Base-by-base conservation (phyloP, 805 yeast species). In the Candida lessepsii region DNA sequence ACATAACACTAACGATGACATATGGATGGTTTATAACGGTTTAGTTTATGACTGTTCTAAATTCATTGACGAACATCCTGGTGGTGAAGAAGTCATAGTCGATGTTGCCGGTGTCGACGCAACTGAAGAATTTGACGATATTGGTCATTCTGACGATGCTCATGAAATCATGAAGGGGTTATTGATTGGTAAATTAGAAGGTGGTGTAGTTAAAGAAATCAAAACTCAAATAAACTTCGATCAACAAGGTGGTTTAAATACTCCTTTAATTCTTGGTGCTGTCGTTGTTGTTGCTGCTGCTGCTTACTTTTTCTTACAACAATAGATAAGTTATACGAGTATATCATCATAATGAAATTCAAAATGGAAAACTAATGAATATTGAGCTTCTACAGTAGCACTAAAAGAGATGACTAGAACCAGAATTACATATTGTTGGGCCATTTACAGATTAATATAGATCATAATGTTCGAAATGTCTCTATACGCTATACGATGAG, bases 121-220 rank as follows among this genome's bases (percentile, higher is more conserved):
- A 38, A 70, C 73, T 36, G 73, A 67, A 50, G 73, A 70, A 2
- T 70, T 69, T 48, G 61, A 69, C 51, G 96, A 88, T 57, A 90
- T 93, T 59, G 99, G 99, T 25, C 99, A 93, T 68, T 88, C 98
- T 25, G 97, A 90, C 48, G 96, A 90, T 51, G 98, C 99, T 29
- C 80, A 81, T 52, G 93, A 83, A 53, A 72, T 83, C 51, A 71
- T 93, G 54, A 72, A 67, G 32, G 79, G 76, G 29, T 68, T 88
- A 57, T 70, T 76, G 51, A 75, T 93, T 44, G 99, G 99, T 50
- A 81, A 75, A 39, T 73, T 91, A 38, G 90, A 89, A 56, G 86
- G 81, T 35, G 74, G 75, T 28, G 76, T 77, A 29, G 46, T 56
- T 31, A 56, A 57, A 39, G 61, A 60, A 40, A 49, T 52, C 35